Conservation (phyloP, 805 yeast genomes). For the Candida khao-thaluensis region DNA sequence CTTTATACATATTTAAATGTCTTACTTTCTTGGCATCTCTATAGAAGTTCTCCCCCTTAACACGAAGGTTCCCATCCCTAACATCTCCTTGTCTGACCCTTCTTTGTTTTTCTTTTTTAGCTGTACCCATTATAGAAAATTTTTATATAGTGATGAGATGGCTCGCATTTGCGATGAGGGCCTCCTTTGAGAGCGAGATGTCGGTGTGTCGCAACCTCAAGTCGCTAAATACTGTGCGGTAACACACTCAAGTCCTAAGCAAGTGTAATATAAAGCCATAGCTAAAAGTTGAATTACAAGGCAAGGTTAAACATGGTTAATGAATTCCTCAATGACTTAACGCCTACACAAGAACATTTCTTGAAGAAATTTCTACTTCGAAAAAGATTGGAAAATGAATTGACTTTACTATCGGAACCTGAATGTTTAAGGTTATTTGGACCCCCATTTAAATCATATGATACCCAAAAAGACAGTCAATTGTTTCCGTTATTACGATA, state of each 20-base stretch:
- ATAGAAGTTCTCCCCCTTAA: constrained; percentile 96
- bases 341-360: constrained; percentile 79
- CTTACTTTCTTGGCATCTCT: constrained; percentile 90
- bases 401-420: constrained; percentile 56
- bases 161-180: background rate
- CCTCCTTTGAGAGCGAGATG: constrained; percentile 10
- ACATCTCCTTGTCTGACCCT: constrained; percentile 78
- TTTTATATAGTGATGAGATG: constrained; percentile 10
- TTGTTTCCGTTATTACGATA: constrained; percentile 67
- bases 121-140: constrained; percentile 71
- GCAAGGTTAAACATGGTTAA: constrained; percentile 3
- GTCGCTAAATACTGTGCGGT: too few species aligned
- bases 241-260: too few species aligned
- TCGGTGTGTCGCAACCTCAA: too few species aligned
- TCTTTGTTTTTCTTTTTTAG: constrained; percentile 87
- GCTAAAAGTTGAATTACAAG: background rate
- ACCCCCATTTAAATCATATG: constrained; percentile 59
- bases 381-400: constrained; percentile 60
- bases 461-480: background rate
- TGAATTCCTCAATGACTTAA: constrained; percentile 23
- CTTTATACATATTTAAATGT: constrained; percentile 88
- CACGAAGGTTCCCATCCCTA: constrained; percentile 87
- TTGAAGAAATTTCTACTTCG: constrained; percentile 78
- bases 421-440: constrained; percentile 71
- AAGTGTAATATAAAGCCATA: too few species aligned